These are phyloP conservation scores for Parietaria judaica DNA, from an alignment of 306 rosid species.

Conservation along the genomic window DNA sequence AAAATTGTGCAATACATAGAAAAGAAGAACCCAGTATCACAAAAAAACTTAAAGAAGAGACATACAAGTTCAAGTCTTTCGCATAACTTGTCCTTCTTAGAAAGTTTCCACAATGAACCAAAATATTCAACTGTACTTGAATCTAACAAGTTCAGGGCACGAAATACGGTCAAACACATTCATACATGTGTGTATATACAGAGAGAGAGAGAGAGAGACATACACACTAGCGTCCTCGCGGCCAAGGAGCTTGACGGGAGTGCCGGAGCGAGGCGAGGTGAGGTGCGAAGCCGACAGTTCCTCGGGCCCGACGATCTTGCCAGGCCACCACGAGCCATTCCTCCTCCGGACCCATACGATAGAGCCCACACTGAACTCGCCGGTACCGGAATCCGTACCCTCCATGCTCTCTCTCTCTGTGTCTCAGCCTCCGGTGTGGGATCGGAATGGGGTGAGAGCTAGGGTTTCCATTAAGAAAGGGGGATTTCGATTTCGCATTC, in stretches of 20 bases:
- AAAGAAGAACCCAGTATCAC: no score
- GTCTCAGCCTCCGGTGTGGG: conserved; percentile 40
- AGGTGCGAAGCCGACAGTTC: conserved; percentile 52
- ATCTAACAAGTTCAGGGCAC: no score
- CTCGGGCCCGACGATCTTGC: conserved; percentile 50
- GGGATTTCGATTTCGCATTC: conserved; percentile 36
- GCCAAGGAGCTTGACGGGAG: conserved; percentile 64
- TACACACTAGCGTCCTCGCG: conserved; percentile 63
- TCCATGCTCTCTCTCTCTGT: conserved; percentile 31
- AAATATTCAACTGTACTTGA: no score
- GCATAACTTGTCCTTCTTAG: no score
- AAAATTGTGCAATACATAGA: no score
- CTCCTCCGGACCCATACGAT: conserved; percentile 62
- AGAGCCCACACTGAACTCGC: conserved; percentile 45
- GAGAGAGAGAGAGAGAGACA: conserved; percentile 18
- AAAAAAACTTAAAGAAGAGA: no score
- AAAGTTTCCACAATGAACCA: no score
- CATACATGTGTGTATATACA: neutral
- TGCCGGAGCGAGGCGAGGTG: conserved; percentile 58
- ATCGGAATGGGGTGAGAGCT: conserved; percentile 28
- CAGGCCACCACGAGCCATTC: conserved; percentile 68
- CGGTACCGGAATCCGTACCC: conserved; percentile 35
- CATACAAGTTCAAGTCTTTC: no score
- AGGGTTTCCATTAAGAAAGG: conserved; percentile 48
- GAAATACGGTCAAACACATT: no score